Evolutionary conservation across 2,329 filamentous ascomycete genomes (phyloP).

Genomic region (Botryosphaeria dothidea): DNA sequence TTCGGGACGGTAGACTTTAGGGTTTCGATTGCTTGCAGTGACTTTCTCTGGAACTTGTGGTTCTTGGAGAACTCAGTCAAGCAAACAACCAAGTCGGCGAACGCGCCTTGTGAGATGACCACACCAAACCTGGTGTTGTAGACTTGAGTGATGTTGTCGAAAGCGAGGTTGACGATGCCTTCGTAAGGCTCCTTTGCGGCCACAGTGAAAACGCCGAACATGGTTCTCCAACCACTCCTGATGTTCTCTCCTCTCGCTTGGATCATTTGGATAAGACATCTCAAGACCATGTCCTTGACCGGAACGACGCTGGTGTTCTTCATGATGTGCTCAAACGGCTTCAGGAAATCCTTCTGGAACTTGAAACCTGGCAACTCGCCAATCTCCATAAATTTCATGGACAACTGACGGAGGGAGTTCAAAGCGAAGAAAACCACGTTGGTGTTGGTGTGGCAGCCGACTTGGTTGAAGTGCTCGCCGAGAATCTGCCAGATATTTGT

Average conservation of each 20-base stretch:
- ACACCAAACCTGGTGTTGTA: constrained; percentile 95
- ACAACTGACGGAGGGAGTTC: constrained; percentile 90
- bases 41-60: constrained; percentile 97
- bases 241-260: constrained; percentile 96
- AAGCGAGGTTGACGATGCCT: constrained; percentile 92
- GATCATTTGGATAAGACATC: constrained; percentile 98
- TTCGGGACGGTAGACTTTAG: constrained; percentile 90
- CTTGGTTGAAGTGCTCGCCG: constrained; percentile 97
- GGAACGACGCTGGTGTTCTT: constrained; percentile 86
- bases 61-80: constrained; percentile 99
- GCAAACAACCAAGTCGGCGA: constrained; percentile 94
- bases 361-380: constrained; percentile 98
- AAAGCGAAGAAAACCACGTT: constrained; percentile 97
- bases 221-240: constrained; percentile 95
- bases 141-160: constrained; percentile 93
- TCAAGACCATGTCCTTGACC: constrained; percentile 95
- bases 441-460: constrained; percentile 95
- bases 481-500: constrained; percentile 95
- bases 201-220: constrained; percentile 98
- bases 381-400: constrained; percentile 98
- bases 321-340: constrained; percentile 97
- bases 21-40: constrained; percentile 90
- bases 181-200: constrained; percentile 92
- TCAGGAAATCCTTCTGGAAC: constrained; percentile 98
- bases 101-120: constrained; percentile 93